Percentiles rank a stretch among this genome's conserved stretches.
Evolutionary conservation across 2,329 filamentous ascomycete genomes (phyloP).

Genomic region (Bipolaris bicolor): DNA sequence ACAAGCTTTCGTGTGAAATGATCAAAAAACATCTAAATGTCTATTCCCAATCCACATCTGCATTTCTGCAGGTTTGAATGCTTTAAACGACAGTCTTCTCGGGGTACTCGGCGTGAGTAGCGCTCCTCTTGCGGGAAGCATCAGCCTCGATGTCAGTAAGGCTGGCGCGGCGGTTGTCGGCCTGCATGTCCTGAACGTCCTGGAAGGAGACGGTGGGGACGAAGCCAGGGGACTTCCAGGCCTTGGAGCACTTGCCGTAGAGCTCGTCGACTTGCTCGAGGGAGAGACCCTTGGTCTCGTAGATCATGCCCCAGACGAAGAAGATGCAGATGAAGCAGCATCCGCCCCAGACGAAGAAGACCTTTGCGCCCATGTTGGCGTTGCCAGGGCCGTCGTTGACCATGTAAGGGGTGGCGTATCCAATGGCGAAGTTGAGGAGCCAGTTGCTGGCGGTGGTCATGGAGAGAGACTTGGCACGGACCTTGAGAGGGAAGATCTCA

Average conservation of each 20-base stretch:
- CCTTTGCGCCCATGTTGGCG: conserved; percentile 65
- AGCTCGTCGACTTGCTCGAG: conserved; percentile 81
- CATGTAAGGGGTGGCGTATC: conserved; percentile 71
- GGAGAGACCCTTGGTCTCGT: conserved; percentile 78
- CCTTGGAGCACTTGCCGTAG: conserved; percentile 72
- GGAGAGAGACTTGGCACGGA: conserved; percentile 55
- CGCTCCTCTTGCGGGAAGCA: conserved; percentile 43
- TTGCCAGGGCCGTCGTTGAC: conserved; percentile 63
- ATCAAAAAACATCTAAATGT: neutral
- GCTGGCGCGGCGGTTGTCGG: conserved; percentile 38
- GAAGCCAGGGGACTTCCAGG: conserved; percentile 73
- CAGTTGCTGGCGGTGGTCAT: conserved; percentile 65
- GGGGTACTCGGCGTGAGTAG: conserved; percentile 37
- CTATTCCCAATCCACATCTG: too few relatives aligned
- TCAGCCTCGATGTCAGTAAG: conserved; percentile 42
- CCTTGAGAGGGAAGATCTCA: conserved; percentile 54
- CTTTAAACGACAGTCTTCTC: conserved; percentile 23
- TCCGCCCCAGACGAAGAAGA: conserved; percentile 63
- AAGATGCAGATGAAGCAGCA: conserved; percentile 62
- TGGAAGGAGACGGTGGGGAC: conserved; percentile 59
- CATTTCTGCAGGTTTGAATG: neutral
- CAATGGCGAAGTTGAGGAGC: conserved; percentile 60
- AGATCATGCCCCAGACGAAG: conserved; percentile 78
- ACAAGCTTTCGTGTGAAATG: neutral
- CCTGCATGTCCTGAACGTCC: conserved; percentile 40